phyloP scores from a whole-genome alignment of 2,329 filamentous ascomycete species.

The Microdochium nivale region DNA sequence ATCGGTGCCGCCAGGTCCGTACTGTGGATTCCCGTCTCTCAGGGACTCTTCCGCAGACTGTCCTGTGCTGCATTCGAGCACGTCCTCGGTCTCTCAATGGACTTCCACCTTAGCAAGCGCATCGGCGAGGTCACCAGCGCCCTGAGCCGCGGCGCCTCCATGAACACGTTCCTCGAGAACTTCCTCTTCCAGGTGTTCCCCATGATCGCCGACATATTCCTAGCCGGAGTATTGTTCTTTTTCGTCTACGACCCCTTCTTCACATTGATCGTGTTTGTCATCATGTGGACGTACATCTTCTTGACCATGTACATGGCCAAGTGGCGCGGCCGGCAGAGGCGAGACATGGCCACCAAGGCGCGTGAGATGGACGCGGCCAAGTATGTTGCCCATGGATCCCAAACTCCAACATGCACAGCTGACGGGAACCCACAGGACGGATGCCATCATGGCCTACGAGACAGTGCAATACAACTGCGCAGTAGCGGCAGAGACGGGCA shows the following conservation, averaged over 20 bases:
- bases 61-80: slow-evolving; percentile 38
- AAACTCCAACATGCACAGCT: neutral
- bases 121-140: slow-evolving; percentile 43
- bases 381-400: slow-evolving; percentile 11
- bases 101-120: slow-evolving; percentile 42
- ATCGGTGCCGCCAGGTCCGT: slow-evolving; percentile 31
- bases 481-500: slow-evolving; percentile 46
- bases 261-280: slow-evolving; percentile 36
- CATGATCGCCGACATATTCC: slow-evolving; percentile 38
- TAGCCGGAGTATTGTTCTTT: slow-evolving; percentile 38
- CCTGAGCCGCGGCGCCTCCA: slow-evolving; percentile 34
- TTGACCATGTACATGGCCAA: slow-evolving; percentile 42
- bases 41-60: slow-evolving; percentile 31
- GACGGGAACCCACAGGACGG: slow-evolving; percentile 20
- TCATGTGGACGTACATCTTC: slow-evolving; percentile 41
- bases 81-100: slow-evolving; percentile 34
- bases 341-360: slow-evolving; percentile 32
- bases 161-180: slow-evolving; percentile 40
- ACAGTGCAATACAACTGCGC: slow-evolving; percentile 60
- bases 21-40: slow-evolving; percentile 39
- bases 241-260: slow-evolving; percentile 37
- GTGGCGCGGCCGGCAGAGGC: slow-evolving; percentile 30
- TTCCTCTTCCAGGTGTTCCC: slow-evolving; percentile 40
- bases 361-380: slow-evolving; percentile 40
- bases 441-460: slow-evolving; percentile 39